Percentiles rank a stretch among this genome's conserved stretches.
These are phyloP conservation scores for Penicillium janthinellum DNA, from an alignment of 2,329 filamentous ascomycete species.

Conservation along the genomic window DNA sequence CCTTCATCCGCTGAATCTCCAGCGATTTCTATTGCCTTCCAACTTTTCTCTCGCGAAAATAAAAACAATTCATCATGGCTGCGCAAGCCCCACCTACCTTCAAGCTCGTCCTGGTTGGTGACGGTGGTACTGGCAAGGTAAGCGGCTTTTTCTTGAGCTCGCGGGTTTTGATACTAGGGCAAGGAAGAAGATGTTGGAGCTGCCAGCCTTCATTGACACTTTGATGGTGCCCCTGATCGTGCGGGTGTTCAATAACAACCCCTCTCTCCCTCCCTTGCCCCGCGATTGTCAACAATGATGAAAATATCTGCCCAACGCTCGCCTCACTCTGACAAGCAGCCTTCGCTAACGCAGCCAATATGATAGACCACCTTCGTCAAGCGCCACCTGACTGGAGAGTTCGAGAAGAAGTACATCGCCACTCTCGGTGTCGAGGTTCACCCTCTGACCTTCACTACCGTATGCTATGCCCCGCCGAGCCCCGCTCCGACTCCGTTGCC, in stretches of 20 bases:
- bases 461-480: constrained; percentile 71
- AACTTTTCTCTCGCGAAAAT: constrained; percentile 18
- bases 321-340: constrained; percentile 16
- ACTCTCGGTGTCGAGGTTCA: constrained; percentile 99
- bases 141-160: constrained; percentile 38
- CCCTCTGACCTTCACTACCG: constrained; percentile 95
- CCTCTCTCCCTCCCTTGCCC: constrained; percentile 21
- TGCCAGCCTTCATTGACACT: background rate
- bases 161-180: constrained; percentile 4
- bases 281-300: constrained; percentile 32
- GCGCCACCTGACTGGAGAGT: constrained; percentile 99
- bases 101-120: constrained; percentile 99
- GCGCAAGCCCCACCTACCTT: constrained; percentile 72
- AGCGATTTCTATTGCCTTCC: constrained; percentile 17
- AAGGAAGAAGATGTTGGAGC: background rate
- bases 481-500: constrained; percentile 29
- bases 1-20: constrained; percentile 23
- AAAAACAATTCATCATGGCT: constrained; percentile 60
- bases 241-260: background rate
- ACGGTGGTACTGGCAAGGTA: constrained; percentile 99
- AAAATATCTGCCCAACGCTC: constrained; percentile 30
- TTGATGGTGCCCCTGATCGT: constrained; percentile 7
- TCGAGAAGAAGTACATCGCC: constrained; percentile 99
- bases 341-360: constrained; percentile 27
- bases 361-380: constrained; percentile 98